Conservation (phyloP, 306 rosid species). For the Malus asiatica region DNA sequence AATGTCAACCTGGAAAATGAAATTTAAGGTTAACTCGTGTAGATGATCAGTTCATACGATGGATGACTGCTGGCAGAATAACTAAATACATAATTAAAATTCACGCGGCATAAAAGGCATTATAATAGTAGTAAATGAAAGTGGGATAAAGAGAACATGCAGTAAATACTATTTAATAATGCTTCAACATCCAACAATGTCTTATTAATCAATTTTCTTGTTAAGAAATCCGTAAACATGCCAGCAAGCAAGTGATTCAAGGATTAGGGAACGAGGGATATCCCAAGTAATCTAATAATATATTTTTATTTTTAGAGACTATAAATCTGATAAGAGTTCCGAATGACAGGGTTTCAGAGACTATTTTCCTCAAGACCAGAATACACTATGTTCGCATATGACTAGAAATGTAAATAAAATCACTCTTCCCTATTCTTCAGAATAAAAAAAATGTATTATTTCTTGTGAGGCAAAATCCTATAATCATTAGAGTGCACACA, state of each 20-base stretch:
- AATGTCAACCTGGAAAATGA: constrained; percentile 66
- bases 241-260: neutral
- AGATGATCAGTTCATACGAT: neutral
- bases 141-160: neutral
- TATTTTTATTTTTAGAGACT: too few relatives aligned
- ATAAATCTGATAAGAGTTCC: neutral
- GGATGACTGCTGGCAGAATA: neutral
- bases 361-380: neutral
- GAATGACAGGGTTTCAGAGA: neutral
- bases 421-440: neutral
- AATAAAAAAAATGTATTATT: neutral
- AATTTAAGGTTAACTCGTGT: constrained; percentile 6
- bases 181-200: neutral
- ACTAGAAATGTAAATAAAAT: neutral
- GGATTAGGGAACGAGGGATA: neutral
- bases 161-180: neutral
- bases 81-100: neutral
- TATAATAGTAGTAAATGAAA: neutral
- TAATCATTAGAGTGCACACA: neutral
- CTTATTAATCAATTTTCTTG: neutral
- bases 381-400: neutral
- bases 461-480: neutral
- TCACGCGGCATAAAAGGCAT: neutral
- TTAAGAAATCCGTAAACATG: neutral
- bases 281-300: too few relatives aligned